Conservation (phyloP, 2,329 filamentous ascomycete species). For the Stagonosporopsis cucurbitacearum region DNA sequence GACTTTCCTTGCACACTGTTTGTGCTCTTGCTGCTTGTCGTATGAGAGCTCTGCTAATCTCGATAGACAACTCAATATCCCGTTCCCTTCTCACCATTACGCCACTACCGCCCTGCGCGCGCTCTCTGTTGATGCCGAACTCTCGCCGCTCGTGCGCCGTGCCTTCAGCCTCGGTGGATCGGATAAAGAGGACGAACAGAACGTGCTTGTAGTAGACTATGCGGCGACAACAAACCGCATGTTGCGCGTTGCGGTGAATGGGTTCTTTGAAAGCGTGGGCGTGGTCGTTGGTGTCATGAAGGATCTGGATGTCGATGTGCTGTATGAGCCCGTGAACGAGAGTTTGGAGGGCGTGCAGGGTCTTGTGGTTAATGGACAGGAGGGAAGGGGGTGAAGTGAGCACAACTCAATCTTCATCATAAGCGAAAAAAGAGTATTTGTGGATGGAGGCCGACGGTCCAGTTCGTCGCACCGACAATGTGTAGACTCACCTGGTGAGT, state of each 20-base stretch:
- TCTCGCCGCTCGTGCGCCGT: conserved; percentile 82
- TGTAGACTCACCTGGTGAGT: not conserved
- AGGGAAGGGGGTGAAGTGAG: conserved; percentile 16
- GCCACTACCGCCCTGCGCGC: conserved; percentile 77
- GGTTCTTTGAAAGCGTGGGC: conserved; percentile 88
- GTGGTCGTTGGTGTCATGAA: conserved; percentile 90
- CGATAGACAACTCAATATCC: conserved; percentile 73
- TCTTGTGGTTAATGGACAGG: conserved; percentile 62
- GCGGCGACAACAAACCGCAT: conserved; percentile 92
- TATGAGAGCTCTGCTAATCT: not conserved
- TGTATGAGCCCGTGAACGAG: conserved; percentile 58
- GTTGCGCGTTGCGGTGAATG: conserved; percentile 94
- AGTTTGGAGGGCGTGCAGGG: conserved; percentile 68
- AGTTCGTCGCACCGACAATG: not conserved
- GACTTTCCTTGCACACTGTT: conserved; percentile 53
- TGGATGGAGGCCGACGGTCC: not conserved
- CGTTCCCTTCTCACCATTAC: conserved; percentile 80
- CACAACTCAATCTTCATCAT: not conserved
- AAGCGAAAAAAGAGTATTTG: not conserved
- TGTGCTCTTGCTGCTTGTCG: not conserved
- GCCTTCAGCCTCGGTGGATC: conserved; percentile 63
- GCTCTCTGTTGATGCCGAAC: conserved; percentile 84
- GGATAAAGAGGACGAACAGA: conserved; percentile 36
- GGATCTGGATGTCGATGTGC: conserved; percentile 83
- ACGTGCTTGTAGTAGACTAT: conserved; percentile 76